Evolutionary conservation across 257 asterid genomes (phyloP), one percentile per base, ranked within the genome.

Genomic region (Anisodus acutangulus): DNA sequence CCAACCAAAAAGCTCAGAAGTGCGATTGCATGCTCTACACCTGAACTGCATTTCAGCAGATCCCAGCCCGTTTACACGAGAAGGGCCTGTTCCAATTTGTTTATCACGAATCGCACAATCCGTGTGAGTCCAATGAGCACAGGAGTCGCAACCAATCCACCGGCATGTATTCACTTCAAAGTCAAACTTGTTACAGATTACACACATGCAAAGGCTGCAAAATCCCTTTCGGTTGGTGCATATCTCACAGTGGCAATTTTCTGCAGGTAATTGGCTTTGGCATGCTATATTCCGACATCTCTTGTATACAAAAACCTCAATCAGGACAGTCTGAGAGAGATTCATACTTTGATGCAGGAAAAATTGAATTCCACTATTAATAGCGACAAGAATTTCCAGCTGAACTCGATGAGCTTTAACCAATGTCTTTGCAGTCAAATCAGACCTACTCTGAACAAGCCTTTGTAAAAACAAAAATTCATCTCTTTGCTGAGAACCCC

Each of bases 101-200:
- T 92, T 93, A 88, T 91, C 92, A 39, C 92, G 93, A 86, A 95
- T 94, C 58, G 99, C 97, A 86, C 99, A 95, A 81, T 95, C 99
- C 0, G 98, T 95, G 88, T 95, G 99, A 83, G 99, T 95, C 99
- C 99, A 95, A 85, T 95, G 99, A 82, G 98, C 93, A 81, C 99
- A 95, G 49, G 85, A 81, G 88, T 95, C 99, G 74, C 99, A 95
- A 45, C 98, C 99, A 55, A 95, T 87, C 99, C 99, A 95, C 71
- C 97, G 90, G 70, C 99, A 95, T 4, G 99, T 95, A 89, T 95
- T 94, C 69, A 94, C 97, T 89, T 95, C 99, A 82, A 93, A 95
- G 83, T 95, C 98, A 87, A 95, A 95, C 81, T 91, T 95, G 88
- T 89, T 91, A 93, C 99, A 95, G 68, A 95, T 91, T 81, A 91